Conservation (phyloP, 768 basidiomycete species). For the Lactarius deliciosus region DNA sequence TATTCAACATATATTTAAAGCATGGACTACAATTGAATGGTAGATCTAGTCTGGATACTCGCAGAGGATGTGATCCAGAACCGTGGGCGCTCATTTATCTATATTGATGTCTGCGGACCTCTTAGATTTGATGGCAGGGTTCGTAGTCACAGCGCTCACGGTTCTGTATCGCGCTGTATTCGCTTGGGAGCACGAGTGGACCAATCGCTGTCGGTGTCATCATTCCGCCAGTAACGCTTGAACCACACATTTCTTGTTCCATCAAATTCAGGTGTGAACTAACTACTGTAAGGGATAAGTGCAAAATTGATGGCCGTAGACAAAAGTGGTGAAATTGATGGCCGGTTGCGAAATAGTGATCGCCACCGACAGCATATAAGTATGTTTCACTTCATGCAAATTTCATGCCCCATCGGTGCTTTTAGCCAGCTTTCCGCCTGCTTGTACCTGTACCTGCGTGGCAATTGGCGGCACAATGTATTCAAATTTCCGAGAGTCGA, state of each 20-base stretch:
- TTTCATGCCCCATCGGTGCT: background rate
- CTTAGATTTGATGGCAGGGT: background rate
- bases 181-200: background rate
- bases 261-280: background rate
- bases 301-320: background rate
- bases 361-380: background rate
- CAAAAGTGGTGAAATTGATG: background rate
- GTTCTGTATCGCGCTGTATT: background rate
- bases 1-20: background rate
- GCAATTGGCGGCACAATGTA: slow-evolving; percentile 41
- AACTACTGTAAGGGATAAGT: background rate
- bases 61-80: no score
- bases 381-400: background rate
- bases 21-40: background rate
- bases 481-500: slow-evolving; percentile 80
- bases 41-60: background rate
- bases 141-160: background rate
- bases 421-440: slow-evolving; percentile 3
- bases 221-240: background rate
- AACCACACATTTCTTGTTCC: background rate
- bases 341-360: background rate
- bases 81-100: background rate
- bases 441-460: background rate
- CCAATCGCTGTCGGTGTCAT: background rate
- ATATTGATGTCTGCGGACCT: background rate